Evolutionary conservation across 805 yeast species (phyloP).

Genomic region (Metschnikowia cerradonensis): DNA sequence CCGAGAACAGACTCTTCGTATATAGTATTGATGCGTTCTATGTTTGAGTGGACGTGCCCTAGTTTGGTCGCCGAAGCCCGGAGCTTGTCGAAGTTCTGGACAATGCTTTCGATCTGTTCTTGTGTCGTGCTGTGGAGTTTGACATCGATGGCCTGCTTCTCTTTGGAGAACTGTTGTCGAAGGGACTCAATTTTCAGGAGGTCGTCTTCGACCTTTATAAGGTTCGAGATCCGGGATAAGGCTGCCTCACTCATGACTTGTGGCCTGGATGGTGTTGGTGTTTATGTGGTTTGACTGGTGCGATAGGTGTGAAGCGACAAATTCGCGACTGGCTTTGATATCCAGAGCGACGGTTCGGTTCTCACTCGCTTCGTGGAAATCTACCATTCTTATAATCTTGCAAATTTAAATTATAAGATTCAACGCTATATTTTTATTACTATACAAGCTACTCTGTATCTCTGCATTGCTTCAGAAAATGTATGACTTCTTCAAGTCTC

Average conservation of each 20-base stretch:
- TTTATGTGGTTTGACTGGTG: neutral
- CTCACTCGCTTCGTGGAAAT: neutral
- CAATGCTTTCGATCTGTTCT: constrained; percentile 54
- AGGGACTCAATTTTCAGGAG: constrained; percentile 50
- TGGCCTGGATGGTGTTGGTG: neutral
- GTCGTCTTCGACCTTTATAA: constrained; percentile 47
- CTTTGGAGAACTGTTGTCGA: constrained; percentile 56
- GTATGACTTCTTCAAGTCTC: neutral
- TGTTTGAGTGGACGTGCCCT: constrained; percentile 35
- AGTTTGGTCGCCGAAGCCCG: constrained; percentile 39
- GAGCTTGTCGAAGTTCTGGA: constrained; percentile 48
- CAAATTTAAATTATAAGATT: neutral
- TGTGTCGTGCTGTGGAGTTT: constrained; percentile 71
- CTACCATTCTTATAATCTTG: too few species aligned
- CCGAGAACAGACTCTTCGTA: constrained; percentile 55
- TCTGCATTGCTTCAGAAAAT: neutral
- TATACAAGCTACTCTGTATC: neutral
- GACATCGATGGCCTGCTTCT: constrained; percentile 69
- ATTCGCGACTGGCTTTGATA: neutral
- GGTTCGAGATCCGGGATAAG: constrained; percentile 34
- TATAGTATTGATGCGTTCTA: constrained; percentile 44
- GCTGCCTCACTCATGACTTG: constrained; percentile 37
- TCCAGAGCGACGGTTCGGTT: neutral
- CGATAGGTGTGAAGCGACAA: neutral
- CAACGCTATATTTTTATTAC: neutral